Evolutionary conservation across 306 rosid species (phyloP).

Genomic region (Malus sieversii): DNA sequence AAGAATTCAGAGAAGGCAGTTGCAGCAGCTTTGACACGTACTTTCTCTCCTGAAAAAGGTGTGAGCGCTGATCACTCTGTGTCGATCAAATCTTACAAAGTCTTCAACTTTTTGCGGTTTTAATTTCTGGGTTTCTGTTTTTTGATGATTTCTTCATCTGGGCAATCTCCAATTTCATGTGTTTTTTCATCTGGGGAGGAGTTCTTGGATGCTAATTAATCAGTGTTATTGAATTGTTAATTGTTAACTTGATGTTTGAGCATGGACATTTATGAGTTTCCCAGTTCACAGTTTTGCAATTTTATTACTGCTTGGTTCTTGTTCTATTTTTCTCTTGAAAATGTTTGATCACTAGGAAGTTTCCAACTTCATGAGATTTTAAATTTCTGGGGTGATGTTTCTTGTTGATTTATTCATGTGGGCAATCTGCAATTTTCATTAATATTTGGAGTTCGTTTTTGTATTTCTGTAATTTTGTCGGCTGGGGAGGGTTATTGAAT

Average conservation of each 20-base stretch:
- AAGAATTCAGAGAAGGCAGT: background rate
- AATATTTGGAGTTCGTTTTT: background rate
- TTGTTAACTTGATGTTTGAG: background rate
- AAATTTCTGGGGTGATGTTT: no score
- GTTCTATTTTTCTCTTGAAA: background rate
- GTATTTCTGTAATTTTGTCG: background rate
- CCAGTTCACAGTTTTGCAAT: background rate
- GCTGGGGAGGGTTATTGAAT: background rate
- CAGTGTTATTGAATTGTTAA: background rate
- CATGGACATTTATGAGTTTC: background rate
- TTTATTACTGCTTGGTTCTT: background rate
- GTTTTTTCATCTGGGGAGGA: background rate
- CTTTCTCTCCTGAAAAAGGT: background rate
- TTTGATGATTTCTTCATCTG: constrained; percentile 1
- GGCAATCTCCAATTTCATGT: background rate
- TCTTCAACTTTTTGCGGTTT: background rate
- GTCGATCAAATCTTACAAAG: background rate
- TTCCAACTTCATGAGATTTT: background rate
- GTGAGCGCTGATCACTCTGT: background rate
- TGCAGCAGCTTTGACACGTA: background rate
- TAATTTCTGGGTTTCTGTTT: background rate
- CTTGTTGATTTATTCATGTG: background rate
- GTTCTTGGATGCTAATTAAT: background rate
- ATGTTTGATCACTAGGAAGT: background rate
- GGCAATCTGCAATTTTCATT: background rate